Percentiles rank a stretch among this genome's conserved stretches.
phyloP scores from a whole-genome alignment of 805 yeast species.

The Cyberlindnera veronae region DNA sequence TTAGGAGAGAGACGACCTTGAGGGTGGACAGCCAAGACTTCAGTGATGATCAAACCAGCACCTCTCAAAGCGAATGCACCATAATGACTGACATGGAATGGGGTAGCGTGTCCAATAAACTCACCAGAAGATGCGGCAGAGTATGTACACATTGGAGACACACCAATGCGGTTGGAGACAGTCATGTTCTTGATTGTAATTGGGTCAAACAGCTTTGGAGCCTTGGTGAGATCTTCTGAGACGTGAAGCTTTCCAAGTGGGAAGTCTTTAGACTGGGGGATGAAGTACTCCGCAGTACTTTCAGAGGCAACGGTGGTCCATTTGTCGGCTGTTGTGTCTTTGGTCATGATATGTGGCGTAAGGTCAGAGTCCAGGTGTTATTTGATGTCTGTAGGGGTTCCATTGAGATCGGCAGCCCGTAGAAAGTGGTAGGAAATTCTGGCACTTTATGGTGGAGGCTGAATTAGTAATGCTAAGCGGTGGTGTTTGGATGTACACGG shows the following conservation, averaged over 20 bases:
- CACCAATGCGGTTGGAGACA: slow-evolving; percentile 49
- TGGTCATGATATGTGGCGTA: slow-evolving; percentile 1
- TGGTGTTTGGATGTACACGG: too few relatives aligned
- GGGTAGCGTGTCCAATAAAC: slow-evolving; percentile 38
- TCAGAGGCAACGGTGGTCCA: slow-evolving; percentile 8
- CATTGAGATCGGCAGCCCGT: not conserved
- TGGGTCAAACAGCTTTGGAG: slow-evolving; percentile 23
- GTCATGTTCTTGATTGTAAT: slow-evolving; percentile 17
- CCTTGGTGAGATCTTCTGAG: slow-evolving; percentile 7
- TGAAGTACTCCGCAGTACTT: slow-evolving; percentile 7
- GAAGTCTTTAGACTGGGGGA: slow-evolving; percentile 10
- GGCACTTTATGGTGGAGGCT: too few relatives aligned
- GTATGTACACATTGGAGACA: slow-evolving; percentile 56
- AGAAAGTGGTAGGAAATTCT: too few relatives aligned
- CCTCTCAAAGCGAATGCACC: slow-evolving; percentile 46
- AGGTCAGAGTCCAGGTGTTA: too few relatives aligned
- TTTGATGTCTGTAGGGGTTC: not conserved
- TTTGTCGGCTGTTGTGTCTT: not conserved
- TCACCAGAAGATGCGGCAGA: slow-evolving; percentile 31
- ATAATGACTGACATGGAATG: slow-evolving; percentile 48
- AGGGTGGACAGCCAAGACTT: slow-evolving; percentile 40
- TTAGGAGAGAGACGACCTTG: slow-evolving; percentile 42
- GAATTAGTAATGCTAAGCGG: too few relatives aligned
- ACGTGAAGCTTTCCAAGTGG: slow-evolving; percentile 13
- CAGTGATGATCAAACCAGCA: slow-evolving; percentile 46